Percentiles rank a stretch among this genome's conserved stretches.
Evolutionary conservation across 1,139 yeast genomes (phyloP).

Genomic region (Meyerozyma sp.): DNA sequence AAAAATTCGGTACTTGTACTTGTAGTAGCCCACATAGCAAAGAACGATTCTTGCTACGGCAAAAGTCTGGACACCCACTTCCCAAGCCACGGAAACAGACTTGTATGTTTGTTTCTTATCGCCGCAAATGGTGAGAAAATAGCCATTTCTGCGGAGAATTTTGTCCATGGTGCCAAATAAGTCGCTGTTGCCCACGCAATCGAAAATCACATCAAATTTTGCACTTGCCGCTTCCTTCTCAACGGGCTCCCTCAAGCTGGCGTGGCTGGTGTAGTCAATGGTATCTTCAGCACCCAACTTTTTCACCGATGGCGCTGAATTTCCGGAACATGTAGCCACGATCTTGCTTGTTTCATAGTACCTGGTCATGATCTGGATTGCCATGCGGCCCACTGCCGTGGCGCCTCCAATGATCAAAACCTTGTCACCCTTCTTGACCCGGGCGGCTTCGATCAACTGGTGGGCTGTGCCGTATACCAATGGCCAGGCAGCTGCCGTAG

Average conservation of each 20-base stretch:
- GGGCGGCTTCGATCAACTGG: conserved; percentile 27
- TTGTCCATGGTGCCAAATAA: conserved; percentile 17
- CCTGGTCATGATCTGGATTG: conserved; percentile 39
- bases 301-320: not conserved
- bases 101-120: conserved; percentile 32
- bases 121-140: conserved; percentile 48
- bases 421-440: conserved; percentile 17
- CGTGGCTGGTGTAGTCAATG: not conserved
- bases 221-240: not conserved
- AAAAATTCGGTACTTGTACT: conserved; percentile 8
- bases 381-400: conserved; percentile 63
- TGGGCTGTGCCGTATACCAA: conserved; percentile 55
- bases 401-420: conserved; percentile 70
- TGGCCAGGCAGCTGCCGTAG: conserved; percentile 52
- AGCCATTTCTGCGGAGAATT: conserved; percentile 31
- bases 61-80: not conserved
- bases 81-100: not conserved
- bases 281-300: not conserved
- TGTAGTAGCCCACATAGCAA: conserved; percentile 8
- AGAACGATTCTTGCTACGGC: not conserved
- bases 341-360: not conserved
- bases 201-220: conserved; percentile 34
- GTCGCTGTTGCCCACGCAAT: conserved; percentile 24
- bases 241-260: not conserved
- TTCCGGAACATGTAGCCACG: not conserved